phyloP scores from a whole-genome alignment of 495 filamentous ascomycete genomes.

The Xeromyces bisporus region DNA sequence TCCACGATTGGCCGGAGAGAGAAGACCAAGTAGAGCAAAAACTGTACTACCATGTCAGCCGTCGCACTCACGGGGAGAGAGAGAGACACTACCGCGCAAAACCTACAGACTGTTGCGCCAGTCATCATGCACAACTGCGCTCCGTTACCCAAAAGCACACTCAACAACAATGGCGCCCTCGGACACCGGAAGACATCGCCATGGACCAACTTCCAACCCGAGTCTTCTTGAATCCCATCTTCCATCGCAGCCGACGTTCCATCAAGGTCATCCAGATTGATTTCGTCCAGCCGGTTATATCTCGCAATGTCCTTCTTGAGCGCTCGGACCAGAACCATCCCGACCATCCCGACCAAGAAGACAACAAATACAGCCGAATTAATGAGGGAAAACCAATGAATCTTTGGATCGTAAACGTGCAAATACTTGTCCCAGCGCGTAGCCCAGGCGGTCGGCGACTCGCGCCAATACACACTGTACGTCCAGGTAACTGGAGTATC shows the following conservation, averaged over 20 bases:
- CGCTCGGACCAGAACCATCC: slow-evolving; percentile 71
- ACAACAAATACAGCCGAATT: slow-evolving; percentile 87
- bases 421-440: slow-evolving; percentile 97
- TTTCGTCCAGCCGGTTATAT: slow-evolving; percentile 81
- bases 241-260: slow-evolving; percentile 56
- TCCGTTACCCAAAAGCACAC: slow-evolving; percentile 81
- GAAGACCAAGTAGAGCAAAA: slow-evolving; percentile 84
- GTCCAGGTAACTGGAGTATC: slow-evolving; percentile 68
- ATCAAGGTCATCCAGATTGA: slow-evolving; percentile 70
- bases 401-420: slow-evolving; percentile 86
- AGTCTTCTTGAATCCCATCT: slow-evolving; percentile 92
- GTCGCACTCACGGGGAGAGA: slow-evolving; percentile 1
- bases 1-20: slow-evolving; percentile 88
- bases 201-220: slow-evolving; percentile 95
- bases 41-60: no score
- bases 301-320: slow-evolving; percentile 86
- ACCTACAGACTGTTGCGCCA: slow-evolving; percentile 62
- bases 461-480: slow-evolving; percentile 76
- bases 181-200: slow-evolving; percentile 93
- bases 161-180: slow-evolving; percentile 62
- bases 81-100: no score
- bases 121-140: slow-evolving; percentile 97
- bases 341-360: slow-evolving; percentile 79
- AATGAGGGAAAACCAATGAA: slow-evolving; percentile 96
- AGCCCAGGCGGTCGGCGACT: slow-evolving; percentile 71